Conservation (phyloP, 2,329 filamentous ascomycete species). For the Sclerotinia trifoliorum region DNA sequence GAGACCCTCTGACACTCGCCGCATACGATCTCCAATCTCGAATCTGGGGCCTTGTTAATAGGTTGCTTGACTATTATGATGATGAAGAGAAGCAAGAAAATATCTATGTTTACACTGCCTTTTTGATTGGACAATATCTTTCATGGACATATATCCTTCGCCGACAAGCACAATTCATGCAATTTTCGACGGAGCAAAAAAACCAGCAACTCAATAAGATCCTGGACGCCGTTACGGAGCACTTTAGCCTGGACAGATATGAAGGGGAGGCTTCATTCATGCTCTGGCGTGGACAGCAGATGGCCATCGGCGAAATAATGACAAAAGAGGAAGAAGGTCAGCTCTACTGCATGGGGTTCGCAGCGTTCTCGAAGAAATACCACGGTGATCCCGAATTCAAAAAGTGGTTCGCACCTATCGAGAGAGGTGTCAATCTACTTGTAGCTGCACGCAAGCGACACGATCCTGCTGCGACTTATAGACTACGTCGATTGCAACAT, state of each 20-base stretch:
- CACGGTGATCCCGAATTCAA: constrained; percentile 26
- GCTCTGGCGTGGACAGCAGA: constrained; percentile 36
- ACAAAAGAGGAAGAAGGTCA: constrained; percentile 30
- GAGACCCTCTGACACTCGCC: constrained; percentile 34
- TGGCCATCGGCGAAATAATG: constrained; percentile 36
- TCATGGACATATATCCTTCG: constrained; percentile 35
- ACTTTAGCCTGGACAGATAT: constrained; percentile 25
- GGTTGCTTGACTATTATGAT: constrained; percentile 26
- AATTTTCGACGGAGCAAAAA: constrained; percentile 33
- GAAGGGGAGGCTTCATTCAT: constrained; percentile 33
- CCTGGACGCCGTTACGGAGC: constrained; percentile 27
- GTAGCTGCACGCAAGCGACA: constrained; percentile 19
- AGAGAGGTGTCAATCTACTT: constrained; percentile 26
- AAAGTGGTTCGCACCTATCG: constrained; percentile 30
- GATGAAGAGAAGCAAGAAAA: constrained; percentile 30
- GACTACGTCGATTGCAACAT: constrained; percentile 31
- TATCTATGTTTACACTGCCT: constrained; percentile 33
- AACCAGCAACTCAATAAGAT: constrained; percentile 30
- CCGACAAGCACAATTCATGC: constrained; percentile 34
- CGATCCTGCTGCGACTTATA: constrained; percentile 25
- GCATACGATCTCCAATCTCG: constrained; percentile 34
- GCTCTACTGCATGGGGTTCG: constrained; percentile 33
- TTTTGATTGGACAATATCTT: constrained; percentile 34
- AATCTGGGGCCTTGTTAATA: constrained; percentile 30
- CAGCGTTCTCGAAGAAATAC: constrained; percentile 30